Evolutionary conservation across 768 basidiomycete genomes (phyloP), one percentile per base, ranked within the genome.

Genomic region (Russula lepida): DNA sequence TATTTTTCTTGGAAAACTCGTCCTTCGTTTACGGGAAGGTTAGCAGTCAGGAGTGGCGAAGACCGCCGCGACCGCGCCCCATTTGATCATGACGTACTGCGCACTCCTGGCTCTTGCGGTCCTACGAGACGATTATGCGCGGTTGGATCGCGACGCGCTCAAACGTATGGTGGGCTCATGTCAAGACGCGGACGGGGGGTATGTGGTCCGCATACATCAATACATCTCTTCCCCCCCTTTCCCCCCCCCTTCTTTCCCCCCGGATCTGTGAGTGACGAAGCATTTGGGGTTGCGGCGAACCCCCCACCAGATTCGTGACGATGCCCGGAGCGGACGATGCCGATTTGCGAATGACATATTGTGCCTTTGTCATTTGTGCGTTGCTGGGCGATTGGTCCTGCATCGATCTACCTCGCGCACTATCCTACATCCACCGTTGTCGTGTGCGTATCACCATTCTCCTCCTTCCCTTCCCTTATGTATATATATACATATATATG

Each of bases 21-120:
- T 51, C 28, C 9, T 47, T 30, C 37, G 12, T 35, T 48, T 21
- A 13, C 61, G 35, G 58, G 64, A 54, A 43, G 39, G 43, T 44
- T 44, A 74, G 68, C 65, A 74, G 68, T 65, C 23, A 41, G 19
- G 1, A 9, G 6, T 5, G 21, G 21, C 5, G 4, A 21, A n/a
- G 41, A 43, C n/a, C 41, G n/a, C 41, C n/a, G 41, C n/a, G 11
- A 77, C 88, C 64, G 79, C 81, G 19, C 89, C 91, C 0, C 88
- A 98, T 71, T 76, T 98, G 17, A 92, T 97, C 57, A 90, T 93
- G 81, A 94, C 95, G 8, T 99, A 98, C 69, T 92, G 93, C 1
- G 92, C 94, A 0, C 71, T 99, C 12, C 74, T 97, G 4, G 81
- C 83, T 0, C 84, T 99, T 12, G 83, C 88, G 0, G 86, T 97